Evolutionary conservation across 306 rosid genomes (phyloP).

Genomic region (Pueraria montana): DNA sequence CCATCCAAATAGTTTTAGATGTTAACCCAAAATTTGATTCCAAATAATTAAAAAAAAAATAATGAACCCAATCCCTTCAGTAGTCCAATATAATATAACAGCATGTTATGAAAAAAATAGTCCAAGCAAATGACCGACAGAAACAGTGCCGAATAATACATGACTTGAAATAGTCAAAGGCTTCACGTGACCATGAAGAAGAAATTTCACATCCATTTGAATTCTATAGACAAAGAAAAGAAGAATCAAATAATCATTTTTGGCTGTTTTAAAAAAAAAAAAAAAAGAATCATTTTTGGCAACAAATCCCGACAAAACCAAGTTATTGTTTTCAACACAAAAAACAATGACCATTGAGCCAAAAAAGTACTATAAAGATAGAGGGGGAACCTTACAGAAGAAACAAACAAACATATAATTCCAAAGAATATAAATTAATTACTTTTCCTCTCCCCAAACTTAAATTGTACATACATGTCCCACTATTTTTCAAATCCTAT

Average conservation of each 20-base stretch:
- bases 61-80: too few relatives aligned
- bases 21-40: too few relatives aligned
- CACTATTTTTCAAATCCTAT: neutral
- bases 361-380: too few relatives aligned
- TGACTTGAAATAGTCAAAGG: constrained; percentile 4
- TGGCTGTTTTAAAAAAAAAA: too few relatives aligned
- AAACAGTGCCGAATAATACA: neutral
- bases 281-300: too few relatives aligned
- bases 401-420: neutral
- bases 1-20: too few relatives aligned
- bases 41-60: neutral
- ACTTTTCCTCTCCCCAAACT: neutral
- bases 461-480: neutral
- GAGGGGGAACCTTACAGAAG: neutral
- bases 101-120: neutral
- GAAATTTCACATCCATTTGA: neutral
- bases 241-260: constrained; percentile 6
- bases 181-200: constrained; percentile 31
- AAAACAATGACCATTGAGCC: neutral
- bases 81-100: neutral
- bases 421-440: neutral
- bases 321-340: neutral
- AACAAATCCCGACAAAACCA: neutral
- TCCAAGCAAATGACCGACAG: neutral
- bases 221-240: neutral